These are phyloP conservation scores for Endotrypanum monterogeii DNA, from an alignment of 208 protist genomes.

Conservation along the genomic window DNA sequence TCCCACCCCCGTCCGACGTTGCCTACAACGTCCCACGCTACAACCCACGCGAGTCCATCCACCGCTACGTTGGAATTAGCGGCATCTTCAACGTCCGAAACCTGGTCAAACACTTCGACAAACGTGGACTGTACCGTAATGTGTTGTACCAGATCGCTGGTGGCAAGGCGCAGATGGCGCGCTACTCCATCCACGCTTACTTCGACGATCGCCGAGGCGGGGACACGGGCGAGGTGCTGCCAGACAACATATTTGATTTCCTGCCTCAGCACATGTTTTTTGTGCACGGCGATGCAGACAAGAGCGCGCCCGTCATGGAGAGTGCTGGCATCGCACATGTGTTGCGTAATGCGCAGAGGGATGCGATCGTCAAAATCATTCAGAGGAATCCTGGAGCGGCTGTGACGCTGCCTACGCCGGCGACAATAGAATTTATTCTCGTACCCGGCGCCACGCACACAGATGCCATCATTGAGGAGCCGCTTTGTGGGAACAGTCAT, in stretches of 20 bases:
- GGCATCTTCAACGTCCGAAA: constrained; percentile 78
- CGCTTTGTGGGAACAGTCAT: constrained; percentile 61
- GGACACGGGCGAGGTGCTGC: constrained; percentile 69
- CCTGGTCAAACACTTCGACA: constrained; percentile 64
- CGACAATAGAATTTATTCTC: constrained; percentile 70
- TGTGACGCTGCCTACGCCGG: constrained; percentile 30
- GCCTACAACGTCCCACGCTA: constrained; percentile 87
- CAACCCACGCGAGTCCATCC: constrained; percentile 83
- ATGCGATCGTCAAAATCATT: constrained; percentile 36
- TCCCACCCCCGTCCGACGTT: constrained; percentile 45
- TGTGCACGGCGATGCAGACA: constrained; percentile 84
- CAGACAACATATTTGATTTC: constrained; percentile 85
- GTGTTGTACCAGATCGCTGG: constrained; percentile 73
- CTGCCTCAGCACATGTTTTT: constrained; percentile 80
- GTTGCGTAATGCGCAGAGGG: constrained; percentile 67
- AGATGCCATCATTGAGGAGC: constrained; percentile 84
- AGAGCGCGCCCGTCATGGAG: constrained; percentile 75
- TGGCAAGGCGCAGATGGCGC: constrained; percentile 39
- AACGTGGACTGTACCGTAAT: constrained; percentile 54
- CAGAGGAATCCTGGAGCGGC: constrained; percentile 23
- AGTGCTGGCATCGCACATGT: constrained; percentile 69
- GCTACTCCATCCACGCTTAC: constrained; percentile 64
- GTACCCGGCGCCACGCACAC: constrained; percentile 79
- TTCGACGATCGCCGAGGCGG: constrained; percentile 55
- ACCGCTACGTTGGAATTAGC: constrained; percentile 80